Conservation (phyloP, 441 rosid genomes). For the California macrophylla region DNA sequence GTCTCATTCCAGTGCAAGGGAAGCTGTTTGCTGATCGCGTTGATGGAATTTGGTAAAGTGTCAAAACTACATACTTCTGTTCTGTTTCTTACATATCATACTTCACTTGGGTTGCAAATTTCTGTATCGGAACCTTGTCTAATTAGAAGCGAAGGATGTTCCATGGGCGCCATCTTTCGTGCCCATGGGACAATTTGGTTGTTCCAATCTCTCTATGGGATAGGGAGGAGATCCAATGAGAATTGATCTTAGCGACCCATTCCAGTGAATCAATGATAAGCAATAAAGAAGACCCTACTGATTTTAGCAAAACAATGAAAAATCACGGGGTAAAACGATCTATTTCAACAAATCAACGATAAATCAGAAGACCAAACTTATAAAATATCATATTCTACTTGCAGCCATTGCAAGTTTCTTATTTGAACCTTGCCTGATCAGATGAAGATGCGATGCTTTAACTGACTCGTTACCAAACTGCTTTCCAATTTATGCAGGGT, state of each 20-base stretch:
- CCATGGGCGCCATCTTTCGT: too few relatives aligned
- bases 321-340: too few relatives aligned
- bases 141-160: neutral
- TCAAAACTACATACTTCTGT: neutral
- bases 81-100: neutral
- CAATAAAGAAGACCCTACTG: too few relatives aligned
- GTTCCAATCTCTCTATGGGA: too few relatives aligned
- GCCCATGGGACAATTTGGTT: too few relatives aligned
- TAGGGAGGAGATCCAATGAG: too few relatives aligned
- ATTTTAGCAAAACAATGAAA: too few relatives aligned
- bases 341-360: too few relatives aligned
- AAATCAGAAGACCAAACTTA: too few relatives aligned
- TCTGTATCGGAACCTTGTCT: neutral
- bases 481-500: conserved; percentile 43
- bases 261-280: too few relatives aligned
- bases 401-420: neutral
- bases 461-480: conserved; percentile 14
- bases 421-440: neutral
- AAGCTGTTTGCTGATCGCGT: conserved; percentile 75
- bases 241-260: too few relatives aligned
- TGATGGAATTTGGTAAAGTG: conserved; percentile 73
- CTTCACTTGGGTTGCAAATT: neutral
- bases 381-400: neutral
- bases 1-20: conserved; percentile 81
- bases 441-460: neutral